These are phyloP conservation scores for Ophiosphaerella narmari DNA, from an alignment of 2,329 filamentous ascomycete species.

Conservation along the genomic window DNA sequence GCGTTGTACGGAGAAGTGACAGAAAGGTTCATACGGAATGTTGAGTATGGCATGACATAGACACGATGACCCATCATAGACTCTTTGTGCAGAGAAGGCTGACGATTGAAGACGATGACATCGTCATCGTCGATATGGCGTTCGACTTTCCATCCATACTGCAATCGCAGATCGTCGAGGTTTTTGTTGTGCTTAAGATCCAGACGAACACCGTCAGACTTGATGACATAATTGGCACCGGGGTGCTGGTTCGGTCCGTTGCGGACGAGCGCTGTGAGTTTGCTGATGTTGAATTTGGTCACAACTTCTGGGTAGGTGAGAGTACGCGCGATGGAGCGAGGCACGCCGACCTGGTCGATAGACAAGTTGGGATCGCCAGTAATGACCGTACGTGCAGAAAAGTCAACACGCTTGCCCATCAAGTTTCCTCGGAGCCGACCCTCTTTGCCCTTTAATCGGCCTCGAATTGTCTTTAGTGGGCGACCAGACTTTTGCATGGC, in stretches of 20 bases:
- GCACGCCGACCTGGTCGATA: slow-evolving; percentile 95
- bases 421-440: slow-evolving; percentile 96
- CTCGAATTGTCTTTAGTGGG: slow-evolving; percentile 94
- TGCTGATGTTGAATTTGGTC: slow-evolving; percentile 96
- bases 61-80: slow-evolving; percentile 99
- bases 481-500: slow-evolving; percentile 96
- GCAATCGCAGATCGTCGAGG: slow-evolving; percentile 80
- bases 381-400: slow-evolving; percentile 99
- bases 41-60: slow-evolving; percentile 98
- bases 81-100: slow-evolving; percentile 98
- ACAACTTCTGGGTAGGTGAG: slow-evolving; percentile 97
- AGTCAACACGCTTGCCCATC: slow-evolving; percentile 97
- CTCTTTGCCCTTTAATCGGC: slow-evolving; percentile 98
- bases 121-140: slow-evolving; percentile 95
- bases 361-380: slow-evolving; percentile 97
- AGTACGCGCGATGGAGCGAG: slow-evolving; percentile 87
- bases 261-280: slow-evolving; percentile 83
- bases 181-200: slow-evolving; percentile 93
- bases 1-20: slow-evolving; percentile 99
- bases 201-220: slow-evolving; percentile 90
- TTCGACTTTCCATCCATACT: slow-evolving; percentile 99
- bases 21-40: slow-evolving; percentile 94
- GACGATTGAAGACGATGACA: slow-evolving; percentile 99
- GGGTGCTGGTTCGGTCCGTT: slow-evolving; percentile 95
- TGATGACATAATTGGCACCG: slow-evolving; percentile 94